Base-by-base conservation (phyloP, 176 grass and related monocot species). In the Aegilops sharonensis region DNA sequence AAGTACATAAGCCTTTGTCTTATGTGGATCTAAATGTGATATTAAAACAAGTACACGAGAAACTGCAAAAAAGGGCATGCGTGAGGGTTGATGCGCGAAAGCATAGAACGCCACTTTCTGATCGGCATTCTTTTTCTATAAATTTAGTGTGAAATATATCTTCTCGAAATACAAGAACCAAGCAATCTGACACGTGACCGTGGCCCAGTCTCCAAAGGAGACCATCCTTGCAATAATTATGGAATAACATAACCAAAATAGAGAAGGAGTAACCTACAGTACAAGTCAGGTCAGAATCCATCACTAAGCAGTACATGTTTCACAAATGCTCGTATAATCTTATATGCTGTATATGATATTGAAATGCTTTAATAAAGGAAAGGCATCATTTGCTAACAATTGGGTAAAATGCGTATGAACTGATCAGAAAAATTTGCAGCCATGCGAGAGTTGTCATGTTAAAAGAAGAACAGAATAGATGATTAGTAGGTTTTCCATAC, bases 231-330 rank as follows among this genome's bases (percentile, higher is more conserved):
- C 39, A 73, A 71, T 48, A 71, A 52, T 87, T 72, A 74, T 6
- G n/a, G 21, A 72, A 79, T 63, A 57, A 82, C 12, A 35, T 24
- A 82, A 57, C 21, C 81, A 39, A 81, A 36, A 74, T 81, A 81
- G 56, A 64, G 73, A 74, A 34, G 14, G 14, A 73, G 48, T 59
- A 72, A 59, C 52, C 52, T 27, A 69, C 29, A 84, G 8, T 77
- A 54, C 60, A 52, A 25, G 12, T 36, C 17, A 85, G 80, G 70
- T 85, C 29, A 23, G 1, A 48, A 75, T 81, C 30, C 29, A 54
- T 39, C 14, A 80, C 36, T 48, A 84, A 47, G 57, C 70, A 75
- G 40, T 32, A 75, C 56, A 34, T 85, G 59, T 52, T 85, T 20
- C 60, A 66, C 75, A 62, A 76, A 85, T 36, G 20, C 62, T 63